Conservation (phyloP, 2,329 filamentous ascomycete genomes). For the Pseudogymnoascus sp. region DNA sequence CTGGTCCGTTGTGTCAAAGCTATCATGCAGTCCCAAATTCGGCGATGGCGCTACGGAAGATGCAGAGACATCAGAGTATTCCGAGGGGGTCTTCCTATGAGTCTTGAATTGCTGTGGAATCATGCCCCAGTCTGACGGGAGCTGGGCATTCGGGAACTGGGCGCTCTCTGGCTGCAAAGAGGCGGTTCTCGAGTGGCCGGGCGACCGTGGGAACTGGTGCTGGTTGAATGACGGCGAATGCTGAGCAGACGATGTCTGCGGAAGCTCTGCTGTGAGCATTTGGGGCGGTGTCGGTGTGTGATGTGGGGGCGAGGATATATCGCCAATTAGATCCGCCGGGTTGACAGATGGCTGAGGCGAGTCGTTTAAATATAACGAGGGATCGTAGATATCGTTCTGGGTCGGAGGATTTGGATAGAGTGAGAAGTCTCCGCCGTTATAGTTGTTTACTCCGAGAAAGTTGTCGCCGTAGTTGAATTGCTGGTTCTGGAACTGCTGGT, state of each 20-base stretch:
- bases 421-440: conserved; percentile 51
- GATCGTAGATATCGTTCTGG: conserved; percentile 48
- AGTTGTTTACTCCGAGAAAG: conserved; percentile 42
- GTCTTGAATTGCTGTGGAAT: conserved; percentile 57
- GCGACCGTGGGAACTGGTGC: conserved; percentile 24
- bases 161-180: conserved; percentile 29
- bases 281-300: conserved; percentile 24
- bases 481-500: conserved; percentile 37
- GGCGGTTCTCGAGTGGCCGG: conserved; percentile 25
- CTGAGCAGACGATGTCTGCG: conserved; percentile 10
- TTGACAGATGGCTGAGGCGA: conserved; percentile 35
- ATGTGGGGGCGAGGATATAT: conserved; percentile 37
- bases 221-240: conserved; percentile 10
- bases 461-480: conserved; percentile 33
- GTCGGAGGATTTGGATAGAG: conserved; percentile 50
- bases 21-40: conserved; percentile 67
- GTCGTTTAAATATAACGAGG: conserved; percentile 51
- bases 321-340: conserved; percentile 37
- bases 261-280: conserved; percentile 17
- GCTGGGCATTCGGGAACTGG: conserved; percentile 42
- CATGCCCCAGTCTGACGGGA: conserved; percentile 47
- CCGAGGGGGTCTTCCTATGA: conserved; percentile 82
- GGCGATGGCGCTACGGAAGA: conserved; percentile 80
- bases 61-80: conserved; percentile 83
- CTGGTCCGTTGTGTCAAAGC: conserved; percentile 62